Conservation (phyloP, 108 stramenopile species). For the Fistulifera pelliculosa region DNA sequence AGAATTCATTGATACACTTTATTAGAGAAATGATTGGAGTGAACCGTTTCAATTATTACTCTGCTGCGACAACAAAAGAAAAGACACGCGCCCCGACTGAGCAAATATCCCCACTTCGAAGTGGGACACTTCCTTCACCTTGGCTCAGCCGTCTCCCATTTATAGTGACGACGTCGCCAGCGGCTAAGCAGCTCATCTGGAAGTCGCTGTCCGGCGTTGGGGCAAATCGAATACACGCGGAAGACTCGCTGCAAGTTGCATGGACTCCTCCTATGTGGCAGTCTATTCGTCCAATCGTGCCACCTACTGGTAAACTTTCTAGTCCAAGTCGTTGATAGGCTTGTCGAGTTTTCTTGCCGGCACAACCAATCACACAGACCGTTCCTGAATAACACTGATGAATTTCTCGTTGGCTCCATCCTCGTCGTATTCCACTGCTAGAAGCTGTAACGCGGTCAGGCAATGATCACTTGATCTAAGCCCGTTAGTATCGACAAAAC, state of each 20-base stretch:
- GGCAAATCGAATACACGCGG: constrained; percentile 55
- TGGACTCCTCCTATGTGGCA: constrained; percentile 72
- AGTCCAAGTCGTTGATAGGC: constrained; percentile 23
- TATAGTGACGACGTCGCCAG: constrained; percentile 71
- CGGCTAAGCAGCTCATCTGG: constrained; percentile 47
- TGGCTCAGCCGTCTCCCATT: constrained; percentile 65
- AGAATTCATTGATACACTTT: too few relatives aligned
- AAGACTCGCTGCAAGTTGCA: constrained; percentile 48
- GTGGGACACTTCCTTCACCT: constrained; percentile 58
- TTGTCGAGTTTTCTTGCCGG: constrained; percentile 28
- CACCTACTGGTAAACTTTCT: constrained; percentile 40
- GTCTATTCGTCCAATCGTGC: constrained; percentile 55
- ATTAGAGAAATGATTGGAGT: too few relatives aligned
- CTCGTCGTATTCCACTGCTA: constrained; percentile 36
- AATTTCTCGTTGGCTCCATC: constrained; percentile 53
- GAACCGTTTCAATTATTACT: too few relatives aligned
- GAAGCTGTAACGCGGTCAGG: constrained; percentile 10
- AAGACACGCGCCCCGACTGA: constrained; percentile 80
- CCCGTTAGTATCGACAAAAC: constrained; percentile 31
- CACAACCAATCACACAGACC: constrained; percentile 51
- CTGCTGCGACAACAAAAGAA: constrained; percentile 44
- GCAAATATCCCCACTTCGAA: constrained; percentile 63
- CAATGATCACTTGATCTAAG: constrained; percentile 19
- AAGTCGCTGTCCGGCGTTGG: constrained; percentile 45
- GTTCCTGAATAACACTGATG: constrained; percentile 51